Percentiles rank a stretch among this genome's conserved stretches.
Conservation (phyloP, 1,139 yeast genomes). For the Nadsonia commutata region DNA sequence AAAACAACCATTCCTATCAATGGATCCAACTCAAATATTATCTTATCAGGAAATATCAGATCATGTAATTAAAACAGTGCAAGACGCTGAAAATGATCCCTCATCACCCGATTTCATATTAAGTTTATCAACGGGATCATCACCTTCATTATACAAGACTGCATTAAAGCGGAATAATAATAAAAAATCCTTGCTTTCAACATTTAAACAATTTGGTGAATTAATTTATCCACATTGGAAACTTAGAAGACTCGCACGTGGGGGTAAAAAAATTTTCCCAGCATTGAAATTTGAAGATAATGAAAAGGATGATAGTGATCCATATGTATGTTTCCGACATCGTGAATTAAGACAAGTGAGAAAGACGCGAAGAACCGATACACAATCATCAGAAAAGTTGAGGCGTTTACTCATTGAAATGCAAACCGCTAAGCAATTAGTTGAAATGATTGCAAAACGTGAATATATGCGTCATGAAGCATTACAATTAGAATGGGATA, state of each 20-base stretch:
- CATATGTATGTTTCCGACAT: constrained; percentile 89
- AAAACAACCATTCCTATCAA: constrained; percentile 74
- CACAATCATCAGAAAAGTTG: constrained; percentile 75
- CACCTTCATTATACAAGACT: constrained; percentile 9
- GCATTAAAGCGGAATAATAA: constrained; percentile 9
- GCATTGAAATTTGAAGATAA: constrained; percentile 69
- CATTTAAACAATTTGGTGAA: constrained; percentile 52
- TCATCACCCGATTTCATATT: constrained; percentile 22
- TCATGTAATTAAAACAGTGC: constrained; percentile 15
- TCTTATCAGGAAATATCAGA: constrained; percentile 49
- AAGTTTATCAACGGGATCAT: constrained; percentile 9
- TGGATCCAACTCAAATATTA: constrained; percentile 70
- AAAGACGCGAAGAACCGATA: constrained; percentile 90
- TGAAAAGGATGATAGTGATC: constrained; percentile 87
- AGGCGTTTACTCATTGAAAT: constrained; percentile 63
- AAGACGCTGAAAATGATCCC: constrained; percentile 21
- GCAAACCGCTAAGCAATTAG: constrained; percentile 58
- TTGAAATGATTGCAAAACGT: constrained; percentile 58
- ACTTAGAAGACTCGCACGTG: constrained; percentile 49
- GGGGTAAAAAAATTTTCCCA: constrained; percentile 64
- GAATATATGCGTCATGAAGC: constrained; percentile 49
- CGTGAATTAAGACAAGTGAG: constrained; percentile 93
- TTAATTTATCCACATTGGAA: constrained; percentile 74
- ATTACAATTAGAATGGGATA: constrained; percentile 42
- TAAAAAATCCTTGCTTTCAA: constrained; percentile 33